Conservation (phyloP, 2,329 filamentous ascomycete genomes). For the Scedosporium dehoogii region DNA sequence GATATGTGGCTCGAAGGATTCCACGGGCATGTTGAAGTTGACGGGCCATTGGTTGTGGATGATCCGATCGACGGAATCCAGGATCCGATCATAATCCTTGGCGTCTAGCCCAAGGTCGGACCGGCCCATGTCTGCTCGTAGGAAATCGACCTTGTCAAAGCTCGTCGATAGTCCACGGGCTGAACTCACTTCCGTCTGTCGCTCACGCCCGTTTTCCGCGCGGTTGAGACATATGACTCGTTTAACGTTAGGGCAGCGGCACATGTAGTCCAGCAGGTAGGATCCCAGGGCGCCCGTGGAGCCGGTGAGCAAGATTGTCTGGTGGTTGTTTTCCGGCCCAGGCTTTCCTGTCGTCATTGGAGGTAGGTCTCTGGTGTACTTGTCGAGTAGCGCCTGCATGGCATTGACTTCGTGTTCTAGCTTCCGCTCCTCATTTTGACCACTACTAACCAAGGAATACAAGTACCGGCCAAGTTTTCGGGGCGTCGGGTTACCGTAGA, state of each 20-base stretch:
- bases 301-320: slow-evolving; percentile 71
- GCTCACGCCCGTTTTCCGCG: slow-evolving; percentile 26
- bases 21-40: slow-evolving; percentile 39
- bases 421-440: background rate
- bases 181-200: slow-evolving; percentile 25
- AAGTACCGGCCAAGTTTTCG: slow-evolving; percentile 15
- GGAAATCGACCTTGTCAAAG: slow-evolving; percentile 33
- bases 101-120: slow-evolving; percentile 35
- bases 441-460: slow-evolving; percentile 1
- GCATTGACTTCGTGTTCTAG: slow-evolving; percentile 9
- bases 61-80: slow-evolving; percentile 30
- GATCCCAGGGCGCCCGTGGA: slow-evolving; percentile 82
- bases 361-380: slow-evolving; percentile 20
- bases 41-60: slow-evolving; percentile 43
- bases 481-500: slow-evolving; percentile 21
- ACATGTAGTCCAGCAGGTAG: slow-evolving; percentile 45
- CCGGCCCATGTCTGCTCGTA: slow-evolving; percentile 36
- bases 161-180: slow-evolving; percentile 27
- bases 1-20: slow-evolving; percentile 40
- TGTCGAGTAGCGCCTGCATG: slow-evolving; percentile 14
- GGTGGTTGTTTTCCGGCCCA: slow-evolving; percentile 16
- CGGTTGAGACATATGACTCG: slow-evolving; percentile 17
- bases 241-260: slow-evolving; percentile 13
- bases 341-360: slow-evolving; percentile 13
- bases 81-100: slow-evolving; percentile 23